Evolutionary conservation across 805 yeast species (phyloP).

Genomic region (Torulaspora indica): DNA sequence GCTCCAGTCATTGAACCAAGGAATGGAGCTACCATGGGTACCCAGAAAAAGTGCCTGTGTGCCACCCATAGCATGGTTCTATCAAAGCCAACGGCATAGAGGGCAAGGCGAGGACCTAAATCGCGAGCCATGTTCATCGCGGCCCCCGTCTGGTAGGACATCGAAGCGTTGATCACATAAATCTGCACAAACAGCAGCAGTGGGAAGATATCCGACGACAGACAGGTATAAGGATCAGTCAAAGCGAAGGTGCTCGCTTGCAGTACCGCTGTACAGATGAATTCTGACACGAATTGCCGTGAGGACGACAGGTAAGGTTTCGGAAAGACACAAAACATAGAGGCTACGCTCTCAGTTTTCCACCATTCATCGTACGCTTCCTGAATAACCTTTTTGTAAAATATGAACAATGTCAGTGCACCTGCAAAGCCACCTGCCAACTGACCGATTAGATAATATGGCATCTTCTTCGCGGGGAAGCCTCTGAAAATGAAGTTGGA

Average conservation of each 20-base stretch:
- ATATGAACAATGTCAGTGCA: slow-evolving; percentile 44
- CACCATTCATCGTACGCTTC: slow-evolving; percentile 29
- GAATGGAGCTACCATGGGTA: slow-evolving; percentile 48
- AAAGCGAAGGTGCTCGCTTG: slow-evolving; percentile 47
- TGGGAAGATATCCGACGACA: slow-evolving; percentile 46
- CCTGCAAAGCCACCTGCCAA: slow-evolving; percentile 47
- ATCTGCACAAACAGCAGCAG: slow-evolving; percentile 44
- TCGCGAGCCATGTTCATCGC: slow-evolving; percentile 55
- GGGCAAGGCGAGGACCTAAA: slow-evolving; percentile 49
- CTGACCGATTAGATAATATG: slow-evolving; percentile 44
- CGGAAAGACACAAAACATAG: slow-evolving; percentile 47
- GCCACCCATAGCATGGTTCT: slow-evolving; percentile 38
- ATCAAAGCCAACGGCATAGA: slow-evolving; percentile 46
- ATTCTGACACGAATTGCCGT: slow-evolving; percentile 47
- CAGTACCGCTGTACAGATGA: slow-evolving; percentile 42
- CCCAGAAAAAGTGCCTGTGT: slow-evolving; percentile 48
- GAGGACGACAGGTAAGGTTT: slow-evolving; percentile 38
- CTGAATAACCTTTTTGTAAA: slow-evolving; percentile 39
- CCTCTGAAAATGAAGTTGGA: slow-evolving; percentile 46
- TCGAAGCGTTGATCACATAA: slow-evolving; percentile 44
- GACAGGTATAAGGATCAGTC: slow-evolving; percentile 48
- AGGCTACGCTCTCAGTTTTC: slow-evolving; percentile 35
- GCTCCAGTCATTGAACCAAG: slow-evolving; percentile 47
- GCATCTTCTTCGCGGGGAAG: slow-evolving; percentile 48
- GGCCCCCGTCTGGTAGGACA: slow-evolving; percentile 51